These are phyloP conservation scores for Phytophthora melonis DNA, from an alignment of 352 stramenopile genomes.

Conservation along the genomic window DNA sequence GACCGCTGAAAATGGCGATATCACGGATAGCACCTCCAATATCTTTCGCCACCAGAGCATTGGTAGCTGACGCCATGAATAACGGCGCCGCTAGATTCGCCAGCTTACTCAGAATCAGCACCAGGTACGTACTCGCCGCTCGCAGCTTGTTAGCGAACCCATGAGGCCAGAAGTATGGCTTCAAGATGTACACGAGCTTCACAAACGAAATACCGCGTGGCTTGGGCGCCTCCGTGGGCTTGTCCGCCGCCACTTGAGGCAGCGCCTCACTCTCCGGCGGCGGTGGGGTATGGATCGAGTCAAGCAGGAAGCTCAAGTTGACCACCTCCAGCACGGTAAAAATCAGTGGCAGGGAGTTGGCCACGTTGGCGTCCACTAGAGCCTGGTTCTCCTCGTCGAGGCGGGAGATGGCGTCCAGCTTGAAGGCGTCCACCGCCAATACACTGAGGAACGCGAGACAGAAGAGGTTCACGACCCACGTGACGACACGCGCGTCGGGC, in stretches of 20 bases:
- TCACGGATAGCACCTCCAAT: conserved; percentile 55
- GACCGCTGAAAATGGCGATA: conserved; percentile 79
- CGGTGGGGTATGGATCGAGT: conserved; percentile 53
- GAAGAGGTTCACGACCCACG: conserved; percentile 60
- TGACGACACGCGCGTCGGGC: conserved; percentile 47
- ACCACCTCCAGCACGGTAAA: conserved; percentile 88
- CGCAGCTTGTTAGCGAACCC: conserved; percentile 78
- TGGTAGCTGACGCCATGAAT: conserved; percentile 94
- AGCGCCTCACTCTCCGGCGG: conserved; percentile 32
- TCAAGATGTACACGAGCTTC: conserved; percentile 87
- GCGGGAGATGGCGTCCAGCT: conserved; percentile 71
- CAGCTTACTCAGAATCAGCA: conserved; percentile 93
- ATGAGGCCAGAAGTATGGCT: conserved; percentile 90
- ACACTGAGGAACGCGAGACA: conserved; percentile 66
- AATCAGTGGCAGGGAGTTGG: conserved; percentile 85
- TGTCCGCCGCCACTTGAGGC: conserved; percentile 41
- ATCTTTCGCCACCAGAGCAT: conserved; percentile 84
- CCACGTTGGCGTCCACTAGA: conserved; percentile 77
- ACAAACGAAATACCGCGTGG: conserved; percentile 82
- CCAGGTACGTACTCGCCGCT: conserved; percentile 93
- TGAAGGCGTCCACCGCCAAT: conserved; percentile 79
- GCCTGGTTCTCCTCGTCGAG: conserved; percentile 59
- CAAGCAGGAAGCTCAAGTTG: conserved; percentile 74
- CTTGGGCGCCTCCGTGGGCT: conserved; percentile 34
- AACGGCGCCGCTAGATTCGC: conserved; percentile 93